These are phyloP conservation scores for Coriolopsis trogii DNA, from an alignment of 1,284 basidiomycete species.

Conservation along the genomic window DNA sequence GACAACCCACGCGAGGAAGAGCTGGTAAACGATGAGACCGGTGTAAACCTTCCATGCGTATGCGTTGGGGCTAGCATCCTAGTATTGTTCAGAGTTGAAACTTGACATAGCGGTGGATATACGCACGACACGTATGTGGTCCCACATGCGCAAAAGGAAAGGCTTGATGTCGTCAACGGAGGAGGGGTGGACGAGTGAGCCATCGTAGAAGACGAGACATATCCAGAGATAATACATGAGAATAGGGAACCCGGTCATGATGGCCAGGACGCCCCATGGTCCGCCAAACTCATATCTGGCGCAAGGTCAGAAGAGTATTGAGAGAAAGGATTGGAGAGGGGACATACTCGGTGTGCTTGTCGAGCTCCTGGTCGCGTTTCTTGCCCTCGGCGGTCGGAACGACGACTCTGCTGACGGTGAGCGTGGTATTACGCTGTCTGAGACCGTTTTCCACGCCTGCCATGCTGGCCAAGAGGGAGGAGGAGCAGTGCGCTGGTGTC, in stretches of 20 bases:
- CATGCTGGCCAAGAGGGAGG: constrained; percentile 6
- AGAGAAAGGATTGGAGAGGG: not conserved
- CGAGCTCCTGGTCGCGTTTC: constrained; percentile 72
- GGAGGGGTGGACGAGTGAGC: constrained; percentile 77
- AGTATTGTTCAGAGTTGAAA: no score
- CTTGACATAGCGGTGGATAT: no score
- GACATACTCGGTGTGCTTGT: constrained; percentile 74
- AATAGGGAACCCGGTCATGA: constrained; percentile 94
- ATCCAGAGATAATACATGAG: constrained; percentile 99
- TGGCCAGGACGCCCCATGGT: constrained; percentile 86
- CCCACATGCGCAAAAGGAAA: constrained; percentile 85
- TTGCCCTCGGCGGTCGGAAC: constrained; percentile 64
- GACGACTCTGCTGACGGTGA: constrained; percentile 20
- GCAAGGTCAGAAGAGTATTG: constrained; percentile 4
- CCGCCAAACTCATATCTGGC: constrained; percentile 94
- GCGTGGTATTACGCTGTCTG: constrained; percentile 25
- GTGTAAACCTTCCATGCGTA: constrained; percentile 92
- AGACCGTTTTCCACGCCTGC: constrained; percentile 25
- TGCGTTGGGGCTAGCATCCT: constrained; percentile 91
- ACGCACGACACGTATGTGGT: constrained; percentile 77
- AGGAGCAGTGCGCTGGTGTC: not conserved
- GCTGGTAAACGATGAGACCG: constrained; percentile 88
- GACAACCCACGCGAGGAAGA: constrained; percentile 88
- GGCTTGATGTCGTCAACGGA: constrained; percentile 77
- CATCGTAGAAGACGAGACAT: constrained; percentile 96